These are phyloP conservation scores for Mesembryanthemum crystallinum DNA, from an alignment of 148 eudicot genomes.

Conservation along the genomic window DNA sequence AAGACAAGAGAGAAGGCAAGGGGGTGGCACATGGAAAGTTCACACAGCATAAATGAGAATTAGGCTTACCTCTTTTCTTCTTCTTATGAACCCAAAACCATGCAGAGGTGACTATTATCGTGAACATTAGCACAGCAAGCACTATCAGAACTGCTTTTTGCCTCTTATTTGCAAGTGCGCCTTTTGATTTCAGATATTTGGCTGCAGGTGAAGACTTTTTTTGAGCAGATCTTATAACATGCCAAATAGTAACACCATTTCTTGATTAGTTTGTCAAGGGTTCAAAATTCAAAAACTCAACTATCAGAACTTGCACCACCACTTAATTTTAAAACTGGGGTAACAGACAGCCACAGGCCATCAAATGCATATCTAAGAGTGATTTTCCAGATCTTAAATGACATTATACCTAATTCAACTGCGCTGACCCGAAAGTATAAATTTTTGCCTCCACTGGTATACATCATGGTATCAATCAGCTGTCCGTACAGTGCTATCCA, in stretches of 20 bases:
- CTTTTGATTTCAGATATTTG: constrained; percentile 19
- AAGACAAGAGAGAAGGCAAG: too few relatives aligned
- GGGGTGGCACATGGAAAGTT: too few relatives aligned
- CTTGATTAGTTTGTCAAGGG: too few relatives aligned
- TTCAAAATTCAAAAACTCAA: too few relatives aligned
- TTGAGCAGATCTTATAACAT: neutral
- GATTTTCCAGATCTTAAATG: neutral
- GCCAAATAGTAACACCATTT: too few relatives aligned
- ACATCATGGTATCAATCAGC: constrained; percentile 37
- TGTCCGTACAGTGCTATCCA: constrained; percentile 37
- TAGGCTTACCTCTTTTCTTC: constrained; percentile 33
- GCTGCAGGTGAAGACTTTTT: constrained; percentile 24
- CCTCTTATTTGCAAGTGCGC: constrained; percentile 11
- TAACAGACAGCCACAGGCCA: too few relatives aligned
- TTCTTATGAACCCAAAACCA: constrained; percentile 27
- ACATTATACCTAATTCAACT: constrained; percentile 35
- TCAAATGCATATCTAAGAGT: too few relatives aligned
- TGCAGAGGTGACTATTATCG: constrained; percentile 10
- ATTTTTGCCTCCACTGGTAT: constrained; percentile 35
- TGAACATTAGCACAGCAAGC: constrained; percentile 16
- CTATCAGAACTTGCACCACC: too few relatives aligned
- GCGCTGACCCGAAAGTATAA: constrained; percentile 37
- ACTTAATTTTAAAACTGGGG: too few relatives aligned
- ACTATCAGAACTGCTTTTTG: constrained; percentile 22
- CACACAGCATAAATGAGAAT: too few relatives aligned